A percentile compares a stretch with the other conserved stretches of the same genome.
Conservation (phyloP, 2,329 filamentous ascomycete species). For the Scopulariopsis brevicaulis region DNA sequence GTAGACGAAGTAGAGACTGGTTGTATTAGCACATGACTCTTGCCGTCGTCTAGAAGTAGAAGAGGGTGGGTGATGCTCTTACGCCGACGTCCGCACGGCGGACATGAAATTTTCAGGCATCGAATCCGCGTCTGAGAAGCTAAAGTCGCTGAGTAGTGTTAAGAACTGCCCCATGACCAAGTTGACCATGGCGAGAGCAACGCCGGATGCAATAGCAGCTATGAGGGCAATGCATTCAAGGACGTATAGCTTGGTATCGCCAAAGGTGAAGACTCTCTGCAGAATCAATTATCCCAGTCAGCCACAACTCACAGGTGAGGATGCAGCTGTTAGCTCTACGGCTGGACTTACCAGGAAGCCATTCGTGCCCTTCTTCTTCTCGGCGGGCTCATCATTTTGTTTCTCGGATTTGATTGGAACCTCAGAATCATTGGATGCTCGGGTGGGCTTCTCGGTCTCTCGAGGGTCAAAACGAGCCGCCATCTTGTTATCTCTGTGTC, state of each 20-base stretch:
- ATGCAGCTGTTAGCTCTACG: neutral
- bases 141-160: slow-evolving; percentile 11
- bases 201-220: slow-evolving; percentile 14
- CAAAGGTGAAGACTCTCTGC: slow-evolving; percentile 15
- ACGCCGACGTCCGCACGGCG: slow-evolving; percentile 2
- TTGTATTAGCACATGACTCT: neutral
- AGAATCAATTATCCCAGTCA: neutral
- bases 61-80: neutral
- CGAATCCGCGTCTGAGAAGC: slow-evolving; percentile 2
- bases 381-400: neutral
- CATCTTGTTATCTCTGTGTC: neutral
- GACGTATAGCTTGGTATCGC: slow-evolving; percentile 10
- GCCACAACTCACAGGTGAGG: neutral
- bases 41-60: neutral
- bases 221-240: slow-evolving; percentile 12
- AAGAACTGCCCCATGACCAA: slow-evolving; percentile 16
- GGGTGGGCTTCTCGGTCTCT: neutral
- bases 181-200: slow-evolving; percentile 16
- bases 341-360: neutral
- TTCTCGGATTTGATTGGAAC: neutral
- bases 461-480: neutral
- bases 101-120: slow-evolving; percentile 11
- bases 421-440: neutral
- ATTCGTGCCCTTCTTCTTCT: neutral
- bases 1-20: slow-evolving; percentile 41